Evolutionary conservation across 257 asterid species (phyloP), one percentile per base, ranked within the genome.

Genomic region (Henckelia pumila): DNA sequence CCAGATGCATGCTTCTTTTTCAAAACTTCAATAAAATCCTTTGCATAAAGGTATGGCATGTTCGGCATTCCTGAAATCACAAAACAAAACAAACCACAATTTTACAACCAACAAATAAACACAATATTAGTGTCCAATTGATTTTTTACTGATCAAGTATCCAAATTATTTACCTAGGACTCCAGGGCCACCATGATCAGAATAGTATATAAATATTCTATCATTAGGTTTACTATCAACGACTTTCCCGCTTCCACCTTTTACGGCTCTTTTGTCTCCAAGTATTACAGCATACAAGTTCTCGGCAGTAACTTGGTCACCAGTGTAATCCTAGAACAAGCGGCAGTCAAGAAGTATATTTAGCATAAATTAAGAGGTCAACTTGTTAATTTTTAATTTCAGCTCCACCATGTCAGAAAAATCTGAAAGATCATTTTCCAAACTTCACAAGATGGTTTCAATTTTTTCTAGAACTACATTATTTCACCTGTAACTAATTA

Each of bases 161-260:
- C 55, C 13, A 20, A 57, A 26, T 4, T 6, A 73, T 89, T 71
- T 75, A 92, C 98, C 97, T 3, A 93, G 96, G 2, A 90, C 93
- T 62, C 99, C 99, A 0, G 97, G 89, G 26, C 96, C 99, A 21
- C 99, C 99, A 60, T 93, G 99, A 70, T 93, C 99, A 1, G 96
- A 73, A 66, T 93, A 93, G 76, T 88, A 93, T 6, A 93, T 28
- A 47, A 93, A 93, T 69, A 93, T 85, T 70, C 95, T 77, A 76
- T 93, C 97, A 32, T 83, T 73, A 1, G 86, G 82, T n/a, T 74
- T 80, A 68, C 95, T 93, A 7, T 85, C 59, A 2, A 93, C 79
- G 4, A 93, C 95, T 75, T 93, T 90, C 8, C 96, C 87, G 23
- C 87, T 88, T 63, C 96, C 97, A 24, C 97, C 95, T 77, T 78